These are phyloP conservation scores for Yamadazyma triangularis DNA, from an alignment of 1,139 yeast genomes.

Conservation along the genomic window DNA sequence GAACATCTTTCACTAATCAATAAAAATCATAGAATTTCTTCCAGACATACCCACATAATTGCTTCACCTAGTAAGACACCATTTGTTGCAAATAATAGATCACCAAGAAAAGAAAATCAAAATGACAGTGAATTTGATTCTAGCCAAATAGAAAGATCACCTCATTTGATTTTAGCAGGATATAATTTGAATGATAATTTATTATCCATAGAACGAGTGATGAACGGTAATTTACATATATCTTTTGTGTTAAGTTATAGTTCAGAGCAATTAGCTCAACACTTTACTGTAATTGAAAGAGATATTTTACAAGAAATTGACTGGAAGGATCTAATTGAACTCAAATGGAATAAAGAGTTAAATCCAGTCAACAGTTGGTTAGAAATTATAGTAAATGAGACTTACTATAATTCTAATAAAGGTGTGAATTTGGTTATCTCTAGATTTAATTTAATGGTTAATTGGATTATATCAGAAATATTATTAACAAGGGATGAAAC, in stretches of 20 bases:
- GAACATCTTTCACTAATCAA: background rate
- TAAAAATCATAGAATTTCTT: background rate
- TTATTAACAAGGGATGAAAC: conserved; percentile 57
- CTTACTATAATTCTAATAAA: conserved; percentile 42
- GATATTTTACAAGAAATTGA: conserved; percentile 83
- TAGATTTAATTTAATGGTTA: conserved; percentile 82
- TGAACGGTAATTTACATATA: conserved; percentile 49
- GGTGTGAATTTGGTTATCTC: conserved; percentile 86
- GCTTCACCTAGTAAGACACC: conserved; percentile 2
- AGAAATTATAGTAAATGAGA: conserved; percentile 62
- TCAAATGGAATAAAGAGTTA: conserved; percentile 66
- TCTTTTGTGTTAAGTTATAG: conserved; percentile 76
- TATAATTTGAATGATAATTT: conserved; percentile 28
- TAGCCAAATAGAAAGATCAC: conserved; percentile 16
- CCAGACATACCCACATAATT: too few species aligned
- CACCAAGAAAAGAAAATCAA: conserved; percentile 1
- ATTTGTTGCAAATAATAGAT: too few species aligned
- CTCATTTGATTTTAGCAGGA: conserved; percentile 33
- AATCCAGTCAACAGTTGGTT: conserved; percentile 85
- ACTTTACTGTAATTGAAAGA: conserved; percentile 79
- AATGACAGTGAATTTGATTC: background rate
- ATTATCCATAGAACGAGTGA: conserved; percentile 32
- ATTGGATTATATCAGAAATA: conserved; percentile 90
- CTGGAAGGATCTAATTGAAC: conserved; percentile 84
- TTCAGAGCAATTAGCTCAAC: conserved; percentile 65